Conservation (phyloP, 192 early-diverging fungal species). For the Backusella morwellensis region DNA sequence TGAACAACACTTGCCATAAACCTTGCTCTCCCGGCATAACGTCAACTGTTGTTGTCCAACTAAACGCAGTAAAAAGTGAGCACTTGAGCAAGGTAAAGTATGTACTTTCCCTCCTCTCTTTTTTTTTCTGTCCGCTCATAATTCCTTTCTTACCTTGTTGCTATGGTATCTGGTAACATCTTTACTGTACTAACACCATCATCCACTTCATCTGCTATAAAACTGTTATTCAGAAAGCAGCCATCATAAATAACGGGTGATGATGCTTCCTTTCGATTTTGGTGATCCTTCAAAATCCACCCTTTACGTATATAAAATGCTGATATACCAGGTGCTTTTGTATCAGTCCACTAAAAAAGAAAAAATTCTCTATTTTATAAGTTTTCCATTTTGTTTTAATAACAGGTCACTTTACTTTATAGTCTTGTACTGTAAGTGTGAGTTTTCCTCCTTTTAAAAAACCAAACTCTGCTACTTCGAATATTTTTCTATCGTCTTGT, state of each 20-base stretch:
- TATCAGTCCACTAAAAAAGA: conserved; percentile 22
- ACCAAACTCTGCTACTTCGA: conserved; percentile 44
- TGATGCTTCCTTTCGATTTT: conserved; percentile 12
- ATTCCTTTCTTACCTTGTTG: background rate
- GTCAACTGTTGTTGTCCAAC: background rate
- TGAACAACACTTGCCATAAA: conserved; percentile 43
- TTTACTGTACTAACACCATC: conserved; percentile 30
- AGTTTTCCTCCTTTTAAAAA: conserved; percentile 46
- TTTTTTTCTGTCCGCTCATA: background rate
- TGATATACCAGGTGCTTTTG: conserved; percentile 16
- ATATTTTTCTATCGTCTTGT: conserved; percentile 7
- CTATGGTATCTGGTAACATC: conserved; percentile 17
- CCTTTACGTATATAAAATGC: conserved; percentile 35
- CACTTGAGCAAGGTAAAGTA: background rate
- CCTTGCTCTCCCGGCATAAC: conserved; percentile 22
- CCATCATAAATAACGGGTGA: conserved; percentile 6
- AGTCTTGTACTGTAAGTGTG: conserved; percentile 34
- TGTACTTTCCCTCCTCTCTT: background rate
- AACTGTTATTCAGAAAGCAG: conserved; percentile 43
- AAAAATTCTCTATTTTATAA: background rate
- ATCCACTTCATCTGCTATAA: conserved; percentile 39
- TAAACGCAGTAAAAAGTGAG: background rate
- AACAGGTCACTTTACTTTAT: conserved; percentile 19
- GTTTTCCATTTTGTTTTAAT: background rate
- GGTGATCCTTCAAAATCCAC: conserved; percentile 15